Conservation (phyloP, 1,284 basidiomycete genomes). For the Coniferiporia weirii region DNA sequence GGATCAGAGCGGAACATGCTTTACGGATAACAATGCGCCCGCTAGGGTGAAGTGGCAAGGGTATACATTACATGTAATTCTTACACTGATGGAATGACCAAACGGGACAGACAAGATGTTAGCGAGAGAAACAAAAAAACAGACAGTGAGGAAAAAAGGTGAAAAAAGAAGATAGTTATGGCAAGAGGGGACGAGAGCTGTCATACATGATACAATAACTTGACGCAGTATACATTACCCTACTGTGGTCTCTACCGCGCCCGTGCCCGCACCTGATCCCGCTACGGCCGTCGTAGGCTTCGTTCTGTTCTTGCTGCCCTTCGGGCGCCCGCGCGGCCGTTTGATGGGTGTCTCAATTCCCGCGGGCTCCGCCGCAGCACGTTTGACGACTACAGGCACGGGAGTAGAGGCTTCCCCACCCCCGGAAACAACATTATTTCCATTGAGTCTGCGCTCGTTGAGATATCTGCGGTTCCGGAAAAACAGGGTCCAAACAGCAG, state of each 20-base stretch:
- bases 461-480: slow-evolving; percentile 28
- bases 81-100: neutral
- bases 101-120: neutral
- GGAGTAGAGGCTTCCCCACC: slow-evolving; percentile 23
- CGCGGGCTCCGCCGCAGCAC: slow-evolving; percentile 27
- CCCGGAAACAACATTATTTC: slow-evolving; percentile 11
- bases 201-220: neutral
- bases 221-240: neutral
- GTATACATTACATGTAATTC: neutral
- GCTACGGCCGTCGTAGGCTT: slow-evolving; percentile 13
- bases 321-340: slow-evolving; percentile 40
- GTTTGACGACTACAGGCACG: slow-evolving; percentile 22
- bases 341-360: slow-evolving; percentile 32
- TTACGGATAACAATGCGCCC: too few relatives aligned
- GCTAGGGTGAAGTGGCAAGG: neutral
- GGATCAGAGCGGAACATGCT: too few relatives aligned
- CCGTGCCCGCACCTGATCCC: neutral
- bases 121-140: neutral
- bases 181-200: neutral
- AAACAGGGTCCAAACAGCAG: neutral
- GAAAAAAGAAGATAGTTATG: neutral
- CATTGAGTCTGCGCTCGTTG: slow-evolving; percentile 30
- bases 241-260: neutral
- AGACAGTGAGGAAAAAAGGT: neutral
- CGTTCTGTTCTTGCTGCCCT: slow-evolving; percentile 40